A percentile compares a stretch with the other conserved stretches of the same genome.
phyloP scores from a whole-genome alignment of 2,329 filamentous ascomycete species.

The Neospermospora avenae region DNA sequence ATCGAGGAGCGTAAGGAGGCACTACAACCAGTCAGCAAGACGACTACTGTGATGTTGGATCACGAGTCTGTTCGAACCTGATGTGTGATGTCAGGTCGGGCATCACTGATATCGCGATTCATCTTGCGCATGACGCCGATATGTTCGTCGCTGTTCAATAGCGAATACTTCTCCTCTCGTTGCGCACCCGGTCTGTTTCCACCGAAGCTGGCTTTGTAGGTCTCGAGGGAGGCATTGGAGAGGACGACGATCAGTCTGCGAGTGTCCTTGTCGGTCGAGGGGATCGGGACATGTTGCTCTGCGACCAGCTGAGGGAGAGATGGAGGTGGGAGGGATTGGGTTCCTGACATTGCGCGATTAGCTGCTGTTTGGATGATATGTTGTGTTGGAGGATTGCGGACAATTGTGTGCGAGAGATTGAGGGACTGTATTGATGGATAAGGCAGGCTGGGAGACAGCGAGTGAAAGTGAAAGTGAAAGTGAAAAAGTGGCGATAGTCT shows the following conservation, averaged over 20 bases:
- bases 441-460: too few relatives aligned
- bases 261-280: conserved; percentile 82
- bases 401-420: neutral
- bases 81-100: conserved; percentile 95
- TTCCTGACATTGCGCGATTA: conserved; percentile 55
- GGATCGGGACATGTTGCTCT: conserved; percentile 84
- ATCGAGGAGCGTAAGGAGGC: conserved; percentile 92
- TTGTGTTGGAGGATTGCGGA: conserved; percentile 24
- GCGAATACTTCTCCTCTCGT: conserved; percentile 87
- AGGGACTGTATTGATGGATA: too few relatives aligned
- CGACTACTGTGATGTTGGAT: conserved; percentile 24
- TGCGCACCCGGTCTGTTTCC: conserved; percentile 60
- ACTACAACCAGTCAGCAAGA: conserved; percentile 52
- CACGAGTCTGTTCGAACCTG: conserved; percentile 62
- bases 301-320: conserved; percentile 87
- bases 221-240: conserved; percentile 95
- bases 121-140: conserved; percentile 99
- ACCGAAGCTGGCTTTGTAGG: conserved; percentile 85
- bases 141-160: conserved; percentile 98
- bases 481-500: too few relatives aligned
- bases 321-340: conserved; percentile 91
- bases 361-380: conserved; percentile 12
- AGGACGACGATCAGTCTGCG: conserved; percentile 92
- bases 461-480: too few relatives aligned
- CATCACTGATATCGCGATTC: conserved; percentile 97